phyloP scores from a whole-genome alignment of 2,329 filamentous ascomycete species.

The Aplosporella prunicola region DNA sequence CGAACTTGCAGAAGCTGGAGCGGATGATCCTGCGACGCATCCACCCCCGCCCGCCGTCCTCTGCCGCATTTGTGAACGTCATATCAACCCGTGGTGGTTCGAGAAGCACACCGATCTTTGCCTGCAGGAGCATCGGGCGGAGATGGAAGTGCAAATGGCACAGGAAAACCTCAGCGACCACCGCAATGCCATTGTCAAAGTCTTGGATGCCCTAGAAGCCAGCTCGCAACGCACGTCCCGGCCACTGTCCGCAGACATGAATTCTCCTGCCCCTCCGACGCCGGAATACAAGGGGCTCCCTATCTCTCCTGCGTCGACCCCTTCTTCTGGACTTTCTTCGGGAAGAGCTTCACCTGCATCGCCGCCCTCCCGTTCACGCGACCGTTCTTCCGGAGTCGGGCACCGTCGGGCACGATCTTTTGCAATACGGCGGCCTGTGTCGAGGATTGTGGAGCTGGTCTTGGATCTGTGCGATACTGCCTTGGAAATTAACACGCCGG shows the following conservation, averaged over 20 bases:
- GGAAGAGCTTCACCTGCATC: slow-evolving; percentile 62
- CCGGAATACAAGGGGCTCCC: slow-evolving; percentile 82
- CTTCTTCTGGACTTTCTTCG: slow-evolving; percentile 60
- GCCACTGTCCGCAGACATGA: slow-evolving; percentile 12
- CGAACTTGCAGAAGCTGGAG: slow-evolving; percentile 71
- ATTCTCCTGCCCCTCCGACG: slow-evolving; percentile 29
- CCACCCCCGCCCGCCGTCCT: slow-evolving; percentile 76
- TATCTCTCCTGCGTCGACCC: slow-evolving; percentile 63
- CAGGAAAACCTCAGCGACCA: slow-evolving; percentile 90
- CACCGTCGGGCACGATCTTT: slow-evolving; percentile 79
- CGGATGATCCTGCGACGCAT: slow-evolving; percentile 64
- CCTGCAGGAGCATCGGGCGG: slow-evolving; percentile 87
- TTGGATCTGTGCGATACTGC: slow-evolving; percentile 94
- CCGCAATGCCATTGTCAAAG: slow-evolving; percentile 86
- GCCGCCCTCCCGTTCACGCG: slow-evolving; percentile 55
- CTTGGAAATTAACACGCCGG: slow-evolving; percentile 85
- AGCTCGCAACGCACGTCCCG: slow-evolving; percentile 38
- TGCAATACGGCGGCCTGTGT: slow-evolving; percentile 78
- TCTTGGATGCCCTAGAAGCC: slow-evolving; percentile 83
- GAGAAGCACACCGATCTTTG: slow-evolving; percentile 97
- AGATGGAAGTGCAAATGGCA: slow-evolving; percentile 95
- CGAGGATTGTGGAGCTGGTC: slow-evolving; percentile 87
- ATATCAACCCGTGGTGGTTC: slow-evolving; percentile 99
- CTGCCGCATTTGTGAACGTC: slow-evolving; percentile 93
- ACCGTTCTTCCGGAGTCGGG: slow-evolving; percentile 60